Percentiles rank a stretch among this genome's conserved stretches.
Conservation (phyloP, 1,284 basidiomycete species). For the Termitomyces sp. region DNA sequence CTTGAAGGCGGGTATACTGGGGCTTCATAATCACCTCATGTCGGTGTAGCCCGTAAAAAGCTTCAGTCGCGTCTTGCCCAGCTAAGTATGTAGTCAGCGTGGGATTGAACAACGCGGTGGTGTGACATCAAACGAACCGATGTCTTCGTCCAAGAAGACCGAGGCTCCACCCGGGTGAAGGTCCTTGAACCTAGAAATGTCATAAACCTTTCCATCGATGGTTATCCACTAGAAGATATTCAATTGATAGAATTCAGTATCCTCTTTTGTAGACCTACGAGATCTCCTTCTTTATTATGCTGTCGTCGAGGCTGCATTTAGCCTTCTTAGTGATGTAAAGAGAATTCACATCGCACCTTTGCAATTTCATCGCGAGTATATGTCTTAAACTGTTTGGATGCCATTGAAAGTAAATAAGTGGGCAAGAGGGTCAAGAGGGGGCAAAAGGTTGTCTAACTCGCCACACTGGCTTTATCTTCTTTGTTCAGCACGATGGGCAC, state of each 20-base stretch:
- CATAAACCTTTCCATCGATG: constrained; percentile 81
- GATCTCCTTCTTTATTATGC: constrained; percentile 63
- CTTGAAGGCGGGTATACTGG: constrained; percentile 66
- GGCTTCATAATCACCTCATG: constrained; percentile 74
- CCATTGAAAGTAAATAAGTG: constrained; percentile 25
- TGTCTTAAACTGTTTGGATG: constrained; percentile 40
- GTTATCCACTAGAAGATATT: constrained; percentile 63
- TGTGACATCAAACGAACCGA: constrained; percentile 44
- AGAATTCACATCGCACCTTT: constrained; percentile 32
- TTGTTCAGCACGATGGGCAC: neutral
- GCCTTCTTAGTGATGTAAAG: neutral
- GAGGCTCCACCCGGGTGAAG: constrained; percentile 79
- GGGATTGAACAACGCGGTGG: constrained; percentile 25
- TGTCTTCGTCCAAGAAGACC: constrained; percentile 67
- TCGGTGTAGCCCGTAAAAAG: constrained; percentile 80
- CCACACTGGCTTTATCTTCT: neutral
- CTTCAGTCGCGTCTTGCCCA: constrained; percentile 81
- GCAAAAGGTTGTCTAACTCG: neutral
- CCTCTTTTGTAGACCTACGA: constrained; percentile 30
- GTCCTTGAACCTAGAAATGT: constrained; percentile 70
- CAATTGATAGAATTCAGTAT: neutral
- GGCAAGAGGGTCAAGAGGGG: neutral
- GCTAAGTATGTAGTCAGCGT: constrained; percentile 34
- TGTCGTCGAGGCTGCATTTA: constrained; percentile 29
- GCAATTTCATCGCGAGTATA: constrained; percentile 52